Evolutionary conservation across 2,329 filamentous ascomycete genomes (phyloP), one percentile per base, ranked within the genome.

Genomic region (Thelonectria discophora): DNA sequence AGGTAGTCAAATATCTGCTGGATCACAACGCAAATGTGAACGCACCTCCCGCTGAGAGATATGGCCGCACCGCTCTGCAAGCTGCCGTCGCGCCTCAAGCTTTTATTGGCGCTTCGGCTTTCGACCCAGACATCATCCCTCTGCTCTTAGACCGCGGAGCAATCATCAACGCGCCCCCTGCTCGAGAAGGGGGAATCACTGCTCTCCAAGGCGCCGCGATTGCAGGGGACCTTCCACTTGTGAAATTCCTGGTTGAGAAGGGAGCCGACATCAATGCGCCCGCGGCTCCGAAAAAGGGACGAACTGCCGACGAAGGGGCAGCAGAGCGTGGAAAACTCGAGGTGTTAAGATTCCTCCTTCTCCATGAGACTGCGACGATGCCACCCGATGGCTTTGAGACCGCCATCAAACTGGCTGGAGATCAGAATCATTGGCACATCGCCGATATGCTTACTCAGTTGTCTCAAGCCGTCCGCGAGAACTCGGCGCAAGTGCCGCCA

Each of bases 291-390:
- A 6, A 7, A 1, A 40, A 56, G 15, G 60, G 60, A 1, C 51
- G 56, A 39, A 60, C 40, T 4, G 60, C 56, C 11, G 30, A 60
- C 3, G 60, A 63, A 27, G 60, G 51, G 0, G 60, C 60, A 5
- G 56, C 60, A 1, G 60, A 63, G 34, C 56, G 60, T 18, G 56
- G 60, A n/a, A 55, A 47, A 27, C 51, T 52, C 13, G 60, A 63
- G 6, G 60, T 63, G 51, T 17, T 53, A 6, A 32, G 24, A 12
- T 30, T 53, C 2, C 56, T 63, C 12, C 60, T 63, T 1, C 34
- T 39, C 6, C 17, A 53, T 30, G 34, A 18, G 2, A 51, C 42
- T 0, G 27, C 15, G 6, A 49, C 55, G 5, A 18, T 45, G 21
- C 8, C 17, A 10, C 8, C 7, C 5, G 21, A 12, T 2, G 51